Evolutionary conservation across 139 green algal genomes (phyloP).

Genomic region (Mesotaenium endlicherianum): DNA sequence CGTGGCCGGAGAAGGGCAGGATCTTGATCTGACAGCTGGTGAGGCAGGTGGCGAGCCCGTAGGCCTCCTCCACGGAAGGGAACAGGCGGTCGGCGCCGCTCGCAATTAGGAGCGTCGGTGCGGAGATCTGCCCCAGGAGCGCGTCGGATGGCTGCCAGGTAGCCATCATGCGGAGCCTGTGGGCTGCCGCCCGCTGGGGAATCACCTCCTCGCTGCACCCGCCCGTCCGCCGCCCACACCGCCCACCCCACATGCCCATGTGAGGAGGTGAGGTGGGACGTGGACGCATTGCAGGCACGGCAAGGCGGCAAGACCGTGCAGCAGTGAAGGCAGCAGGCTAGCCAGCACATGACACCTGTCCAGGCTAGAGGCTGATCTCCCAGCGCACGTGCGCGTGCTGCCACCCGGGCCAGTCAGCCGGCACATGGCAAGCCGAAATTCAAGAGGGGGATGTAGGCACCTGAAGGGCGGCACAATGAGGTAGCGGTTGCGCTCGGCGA

Average conservation of each 20-base stretch:
- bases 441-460: too few species aligned
- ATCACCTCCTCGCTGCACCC: slow-evolving; percentile 19
- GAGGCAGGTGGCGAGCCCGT: slow-evolving; percentile 13
- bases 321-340: too few species aligned
- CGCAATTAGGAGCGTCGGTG: slow-evolving; percentile 29
- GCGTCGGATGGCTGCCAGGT: slow-evolving; percentile 13
- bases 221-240: too few species aligned
- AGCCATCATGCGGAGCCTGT: slow-evolving; percentile 11
- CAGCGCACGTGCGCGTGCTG: too few species aligned
- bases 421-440: too few species aligned
- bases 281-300: too few species aligned
- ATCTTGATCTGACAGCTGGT: not conserved
- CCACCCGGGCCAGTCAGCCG: too few species aligned
- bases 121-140: slow-evolving; percentile 9
- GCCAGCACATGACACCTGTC: too few species aligned
- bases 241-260: too few species aligned
- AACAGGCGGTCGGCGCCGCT: slow-evolving; percentile 29
- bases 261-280: too few species aligned
- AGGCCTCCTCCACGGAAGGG: slow-evolving; percentile 31
- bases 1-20: slow-evolving; percentile 28
- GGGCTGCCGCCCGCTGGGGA: not conserved
- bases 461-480: slow-evolving; percentile 43
- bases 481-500: slow-evolving; percentile 10
- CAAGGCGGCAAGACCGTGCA: too few species aligned
- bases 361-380: too few species aligned